Evolutionary conservation across 2,329 filamentous ascomycete genomes (phyloP).

Genomic region (Sporothrix globosa): DNA sequence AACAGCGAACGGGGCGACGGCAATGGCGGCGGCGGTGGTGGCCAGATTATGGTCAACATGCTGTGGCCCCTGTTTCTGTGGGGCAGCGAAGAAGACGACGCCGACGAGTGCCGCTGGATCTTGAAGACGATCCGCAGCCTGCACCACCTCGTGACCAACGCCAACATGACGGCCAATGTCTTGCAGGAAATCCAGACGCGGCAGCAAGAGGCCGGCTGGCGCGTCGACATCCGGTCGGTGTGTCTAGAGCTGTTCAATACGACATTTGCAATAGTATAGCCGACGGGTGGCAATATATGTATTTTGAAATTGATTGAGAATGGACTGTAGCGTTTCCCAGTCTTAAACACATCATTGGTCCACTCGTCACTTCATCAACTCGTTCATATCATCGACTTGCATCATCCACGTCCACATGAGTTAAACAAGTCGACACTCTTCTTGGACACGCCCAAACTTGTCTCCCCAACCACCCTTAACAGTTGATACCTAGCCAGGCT

Average conservation of each 20-base stretch:
- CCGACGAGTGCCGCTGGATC: slow-evolving; percentile 19
- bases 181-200: slow-evolving; percentile 16
- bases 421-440: not conserved
- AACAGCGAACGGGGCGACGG: not conserved
- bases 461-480: not conserved
- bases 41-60: slow-evolving; percentile 23
- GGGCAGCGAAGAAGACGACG: slow-evolving; percentile 18
- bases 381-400: no score
- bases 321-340: no score
- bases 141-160: slow-evolving; percentile 4
- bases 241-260: slow-evolving; percentile 3
- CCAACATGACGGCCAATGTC: slow-evolving; percentile 17
- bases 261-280: slow-evolving; percentile 5
- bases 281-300: not conserved
- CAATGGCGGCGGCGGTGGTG: not conserved
- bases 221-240: slow-evolving; percentile 9
- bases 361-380: no score
- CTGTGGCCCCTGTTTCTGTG: slow-evolving; percentile 21
- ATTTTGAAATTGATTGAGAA: not conserved
- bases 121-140: slow-evolving; percentile 6
- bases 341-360: no score
- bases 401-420: not conserved
- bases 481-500: not conserved
- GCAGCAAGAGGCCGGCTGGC: slow-evolving; percentile 16
- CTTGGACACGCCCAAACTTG: not conserved